A percentile compares a stretch with the other conserved stretches of the same genome.
phyloP scores from a whole-genome alignment of 2,329 filamentous ascomycete species.

The Thielaviopsis musarum region DNA sequence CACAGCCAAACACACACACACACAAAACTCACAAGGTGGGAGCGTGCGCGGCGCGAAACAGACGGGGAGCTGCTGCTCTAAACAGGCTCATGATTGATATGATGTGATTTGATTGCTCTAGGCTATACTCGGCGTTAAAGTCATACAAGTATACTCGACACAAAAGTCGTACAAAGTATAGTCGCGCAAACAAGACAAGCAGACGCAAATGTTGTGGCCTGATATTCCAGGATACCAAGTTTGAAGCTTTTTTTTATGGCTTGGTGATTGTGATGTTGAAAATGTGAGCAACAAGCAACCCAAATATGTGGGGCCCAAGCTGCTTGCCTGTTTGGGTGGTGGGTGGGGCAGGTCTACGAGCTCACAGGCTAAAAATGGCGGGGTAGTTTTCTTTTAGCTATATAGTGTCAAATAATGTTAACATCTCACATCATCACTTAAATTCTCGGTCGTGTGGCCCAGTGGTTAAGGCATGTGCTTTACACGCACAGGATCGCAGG shows the following conservation, averaged over 20 bases:
- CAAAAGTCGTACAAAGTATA: no score
- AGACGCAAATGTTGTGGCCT: constrained; percentile 20
- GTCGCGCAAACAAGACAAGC: no score
- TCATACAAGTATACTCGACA: no score
- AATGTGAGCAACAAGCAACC: no score
- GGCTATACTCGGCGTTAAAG: no score
- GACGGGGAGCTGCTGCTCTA: neutral
- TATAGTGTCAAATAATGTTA: neutral
- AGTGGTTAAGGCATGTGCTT: constrained; percentile 26
- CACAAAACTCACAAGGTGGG: constrained; percentile 2
- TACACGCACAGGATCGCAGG: constrained; percentile 28
- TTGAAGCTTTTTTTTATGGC: neutral
- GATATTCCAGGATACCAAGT: neutral
- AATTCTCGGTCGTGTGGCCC: constrained; percentile 20
- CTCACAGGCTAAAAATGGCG: no score
- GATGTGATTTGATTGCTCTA: neutral
- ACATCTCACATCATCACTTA: neutral
- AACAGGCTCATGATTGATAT: constrained; percentile 5
- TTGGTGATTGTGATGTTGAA: no score
- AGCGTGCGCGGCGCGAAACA: neutral
- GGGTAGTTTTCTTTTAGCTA: neutral
- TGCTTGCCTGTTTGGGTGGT: no score
- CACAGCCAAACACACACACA: neutral
- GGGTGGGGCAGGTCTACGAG: no score
- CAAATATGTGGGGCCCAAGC: no score